Evolutionary conservation across 441 rosid species (phyloP).

Genomic region (Biscutella laevigata): DNA sequence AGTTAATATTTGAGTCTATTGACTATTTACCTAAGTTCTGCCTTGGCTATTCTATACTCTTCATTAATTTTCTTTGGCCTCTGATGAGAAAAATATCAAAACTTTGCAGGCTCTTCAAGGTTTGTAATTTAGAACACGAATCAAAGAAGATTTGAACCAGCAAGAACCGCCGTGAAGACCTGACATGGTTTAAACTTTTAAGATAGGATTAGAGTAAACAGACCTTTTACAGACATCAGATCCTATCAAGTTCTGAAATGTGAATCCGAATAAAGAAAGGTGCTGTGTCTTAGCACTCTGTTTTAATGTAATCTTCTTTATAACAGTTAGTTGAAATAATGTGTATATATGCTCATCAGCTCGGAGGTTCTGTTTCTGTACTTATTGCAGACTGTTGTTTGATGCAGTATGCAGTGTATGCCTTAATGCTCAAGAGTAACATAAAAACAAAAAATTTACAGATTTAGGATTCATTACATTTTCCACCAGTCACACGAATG

Average conservation of each 20-base stretch:
- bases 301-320: conserved; percentile 16
- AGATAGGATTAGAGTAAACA: conserved; percentile 14
- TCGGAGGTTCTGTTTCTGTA: not conserved
- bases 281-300: conserved; percentile 1
- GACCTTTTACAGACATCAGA: conserved; percentile 18
- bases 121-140: conserved; percentile 8
- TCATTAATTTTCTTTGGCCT: not conserved
- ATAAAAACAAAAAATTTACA: not conserved
- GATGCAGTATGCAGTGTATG: not conserved
- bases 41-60: not conserved
- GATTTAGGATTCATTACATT: conserved; percentile 11
- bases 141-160: not conserved
- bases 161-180: conserved; percentile 13
- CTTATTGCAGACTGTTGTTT: not conserved
- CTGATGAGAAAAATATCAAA: conserved; percentile 1
- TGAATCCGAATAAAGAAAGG: conserved; percentile 16
- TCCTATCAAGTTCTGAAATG: conserved; percentile 14
- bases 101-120: conserved; percentile 19
- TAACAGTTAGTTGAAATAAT: conserved; percentile 3
- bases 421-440: not conserved
- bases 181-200: conserved; percentile 18
- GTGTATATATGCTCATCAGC: conserved; percentile 14
- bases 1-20: not conserved
- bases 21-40: not conserved
- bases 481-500: not conserved